Evolutionary conservation across 768 basidiomycete genomes (phyloP).

Genomic region (Lanmaoa rubissima): DNA sequence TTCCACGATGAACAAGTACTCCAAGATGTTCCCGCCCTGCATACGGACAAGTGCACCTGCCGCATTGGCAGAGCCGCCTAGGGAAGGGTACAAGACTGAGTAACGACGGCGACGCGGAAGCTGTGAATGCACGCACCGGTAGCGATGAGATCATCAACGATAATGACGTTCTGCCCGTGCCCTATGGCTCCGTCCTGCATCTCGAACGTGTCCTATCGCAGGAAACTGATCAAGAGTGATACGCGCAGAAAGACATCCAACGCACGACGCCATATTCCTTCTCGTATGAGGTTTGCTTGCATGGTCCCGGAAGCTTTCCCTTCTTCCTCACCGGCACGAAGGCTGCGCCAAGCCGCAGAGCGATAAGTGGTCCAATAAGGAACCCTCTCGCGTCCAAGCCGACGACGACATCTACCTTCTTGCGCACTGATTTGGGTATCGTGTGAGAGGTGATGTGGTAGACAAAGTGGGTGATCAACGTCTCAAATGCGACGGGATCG

Average conservation of each 20-base stretch:
- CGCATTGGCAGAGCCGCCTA: slow-evolving; percentile 91
- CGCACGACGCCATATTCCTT: slow-evolving; percentile 92
- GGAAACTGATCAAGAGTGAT: not conserved
- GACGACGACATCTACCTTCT: slow-evolving; percentile 88
- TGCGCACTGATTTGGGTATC: slow-evolving; percentile 53
- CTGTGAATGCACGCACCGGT: slow-evolving; percentile 63
- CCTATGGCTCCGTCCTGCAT: slow-evolving; percentile 88
- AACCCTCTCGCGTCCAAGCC: slow-evolving; percentile 97
- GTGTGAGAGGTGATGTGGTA: slow-evolving; percentile 83
- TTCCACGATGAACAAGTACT: slow-evolving; percentile 95
- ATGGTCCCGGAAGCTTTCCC: slow-evolving; percentile 92
- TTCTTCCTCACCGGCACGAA: slow-evolving; percentile 95
- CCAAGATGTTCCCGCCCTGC: slow-evolving; percentile 80
- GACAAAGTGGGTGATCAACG: slow-evolving; percentile 83
- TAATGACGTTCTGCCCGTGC: slow-evolving; percentile 77
- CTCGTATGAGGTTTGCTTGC: slow-evolving; percentile 70
- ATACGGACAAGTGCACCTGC: slow-evolving; percentile 86
- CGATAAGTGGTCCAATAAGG: slow-evolving; percentile 90
- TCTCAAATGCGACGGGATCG: slow-evolving; percentile 84
- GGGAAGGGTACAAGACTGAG: slow-evolving; percentile 5
- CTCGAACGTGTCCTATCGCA: slow-evolving; percentile 84
- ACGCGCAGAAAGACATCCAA: slow-evolving; percentile 5
- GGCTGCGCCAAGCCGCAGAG: slow-evolving; percentile 84
- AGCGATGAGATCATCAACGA: slow-evolving; percentile 95
- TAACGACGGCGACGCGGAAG: not conserved